Evolutionary conservation across 148 eudicot species (phyloP).

Genomic region (Vaccinium myrtillus): DNA sequence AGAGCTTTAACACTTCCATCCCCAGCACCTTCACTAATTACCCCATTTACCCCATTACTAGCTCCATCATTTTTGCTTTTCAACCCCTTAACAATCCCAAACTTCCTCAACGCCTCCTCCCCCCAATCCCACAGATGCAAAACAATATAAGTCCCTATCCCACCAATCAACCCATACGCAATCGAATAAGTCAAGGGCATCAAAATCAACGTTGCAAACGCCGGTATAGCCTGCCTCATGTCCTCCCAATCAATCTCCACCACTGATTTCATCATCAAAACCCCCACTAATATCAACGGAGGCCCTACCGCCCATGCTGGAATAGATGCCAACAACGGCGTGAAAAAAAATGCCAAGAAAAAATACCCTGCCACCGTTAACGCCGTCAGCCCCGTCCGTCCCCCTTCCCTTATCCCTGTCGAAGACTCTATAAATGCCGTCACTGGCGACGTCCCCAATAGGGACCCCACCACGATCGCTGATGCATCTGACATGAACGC

Average conservation of each 20-base stretch:
- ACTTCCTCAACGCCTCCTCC: constrained; percentile 29
- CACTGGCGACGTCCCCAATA: constrained; percentile 86
- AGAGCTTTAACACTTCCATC: constrained; percentile 40
- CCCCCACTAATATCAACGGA: constrained; percentile 78
- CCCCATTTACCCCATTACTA: constrained; percentile 21
- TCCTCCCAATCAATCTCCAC: constrained; percentile 78
- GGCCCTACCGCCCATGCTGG: constrained; percentile 96
- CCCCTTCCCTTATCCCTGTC: constrained; percentile 77
- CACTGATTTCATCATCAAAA: constrained; percentile 78
- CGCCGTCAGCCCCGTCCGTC: constrained; percentile 70
- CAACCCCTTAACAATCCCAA: constrained; percentile 38
- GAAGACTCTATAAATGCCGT: constrained; percentile 80
- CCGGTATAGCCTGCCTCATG: constrained; percentile 82
- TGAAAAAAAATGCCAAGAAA: constrained; percentile 64
- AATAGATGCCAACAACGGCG: constrained; percentile 77
- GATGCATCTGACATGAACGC: constrained; percentile 91
- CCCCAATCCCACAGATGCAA: constrained; percentile 81
- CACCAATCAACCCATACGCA: constrained; percentile 92
- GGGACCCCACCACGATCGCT: constrained; percentile 72
- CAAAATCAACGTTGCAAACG: constrained; percentile 65
- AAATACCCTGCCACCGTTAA: constrained; percentile 63
- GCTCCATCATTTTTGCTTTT: constrained; percentile 24
- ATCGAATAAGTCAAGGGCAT: constrained; percentile 83
- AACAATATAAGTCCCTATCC: constrained; percentile 79
- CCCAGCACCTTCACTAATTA: constrained; percentile 12